Percentiles rank a stretch among this genome's conserved stretches.
Conservation (phyloP, 2,329 filamentous ascomycete species). For the Ilyonectria sp. region DNA sequence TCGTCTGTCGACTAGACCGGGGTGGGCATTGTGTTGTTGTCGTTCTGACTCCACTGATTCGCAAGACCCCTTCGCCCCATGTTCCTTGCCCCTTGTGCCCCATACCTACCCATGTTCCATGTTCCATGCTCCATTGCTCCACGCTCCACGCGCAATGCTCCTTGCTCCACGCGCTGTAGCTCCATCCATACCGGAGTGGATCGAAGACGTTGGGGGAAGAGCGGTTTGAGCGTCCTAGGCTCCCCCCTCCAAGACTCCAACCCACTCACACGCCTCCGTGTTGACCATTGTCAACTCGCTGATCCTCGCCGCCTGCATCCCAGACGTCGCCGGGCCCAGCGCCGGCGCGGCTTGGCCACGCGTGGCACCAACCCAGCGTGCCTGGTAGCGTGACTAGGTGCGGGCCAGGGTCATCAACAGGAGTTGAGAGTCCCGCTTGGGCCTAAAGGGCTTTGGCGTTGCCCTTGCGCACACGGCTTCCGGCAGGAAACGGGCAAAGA, state of each 20-base stretch:
- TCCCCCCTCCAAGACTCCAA: not conserved
- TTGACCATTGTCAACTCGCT: not conserved
- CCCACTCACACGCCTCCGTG: not conserved
- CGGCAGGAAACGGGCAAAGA: not conserved
- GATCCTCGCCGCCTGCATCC: conserved; percentile 1
- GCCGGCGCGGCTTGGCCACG: conserved; percentile 7
- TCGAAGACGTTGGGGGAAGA: not conserved
- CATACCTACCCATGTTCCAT: conserved; percentile 5
- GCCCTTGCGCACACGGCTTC: not conserved
- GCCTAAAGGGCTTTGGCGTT: not conserved
- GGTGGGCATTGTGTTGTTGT: not conserved
- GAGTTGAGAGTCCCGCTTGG: not conserved
- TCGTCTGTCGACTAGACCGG: not conserved
- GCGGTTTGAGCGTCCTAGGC: not conserved
- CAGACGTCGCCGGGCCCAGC: not conserved
- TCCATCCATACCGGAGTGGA: conserved; percentile 1
- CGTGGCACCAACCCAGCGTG: conserved; percentile 10
- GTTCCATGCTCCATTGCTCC: not conserved
- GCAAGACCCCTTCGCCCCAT: conserved; percentile 6
- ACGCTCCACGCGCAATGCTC: not conserved
- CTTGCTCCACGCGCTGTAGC: not conserved
- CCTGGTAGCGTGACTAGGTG: not conserved
- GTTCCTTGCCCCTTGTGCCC: conserved; percentile 4
- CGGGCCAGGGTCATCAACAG: not conserved
- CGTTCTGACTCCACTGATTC: conserved; percentile 17